Evolutionary conservation across 2,329 filamentous ascomycete species (phyloP).

Genomic region (Hortaea werneckii): DNA sequence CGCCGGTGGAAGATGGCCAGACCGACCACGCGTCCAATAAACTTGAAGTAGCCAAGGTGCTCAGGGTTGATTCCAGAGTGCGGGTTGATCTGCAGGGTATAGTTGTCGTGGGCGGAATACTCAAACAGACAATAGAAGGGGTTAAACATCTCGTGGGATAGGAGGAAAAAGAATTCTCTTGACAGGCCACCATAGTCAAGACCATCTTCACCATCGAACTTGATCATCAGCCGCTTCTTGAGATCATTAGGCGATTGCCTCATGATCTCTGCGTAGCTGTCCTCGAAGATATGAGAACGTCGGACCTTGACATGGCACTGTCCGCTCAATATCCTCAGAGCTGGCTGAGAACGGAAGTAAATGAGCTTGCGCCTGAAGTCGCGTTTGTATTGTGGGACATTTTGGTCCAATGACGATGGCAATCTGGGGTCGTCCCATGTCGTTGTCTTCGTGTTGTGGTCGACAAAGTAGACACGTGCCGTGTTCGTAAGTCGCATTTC

Average conservation of each 20-base stretch:
- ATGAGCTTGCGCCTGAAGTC: conserved; percentile 97
- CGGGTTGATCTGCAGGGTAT: conserved; percentile 98
- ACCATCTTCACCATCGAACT: conserved; percentile 97
- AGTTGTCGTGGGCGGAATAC: conserved; percentile 99
- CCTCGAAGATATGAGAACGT: conserved; percentile 94
- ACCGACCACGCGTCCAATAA: conserved; percentile 94
- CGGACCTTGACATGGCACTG: conserved; percentile 98
- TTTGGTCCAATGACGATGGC: conserved; percentile 92
- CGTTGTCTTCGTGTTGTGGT: conserved; percentile 98
- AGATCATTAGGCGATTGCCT: conserved; percentile 88
- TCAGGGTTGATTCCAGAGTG: conserved; percentile 99
- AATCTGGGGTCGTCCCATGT: conserved; percentile 97
- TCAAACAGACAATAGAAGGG: conserved; percentile 99
- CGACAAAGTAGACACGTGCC: conserved; percentile 94
- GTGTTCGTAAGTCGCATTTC: conserved; percentile 99
- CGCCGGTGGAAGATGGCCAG: conserved; percentile 95
- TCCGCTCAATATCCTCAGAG: conserved; percentile 85
- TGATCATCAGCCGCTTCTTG: conserved; percentile 99
- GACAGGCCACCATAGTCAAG: conserved; percentile 96
- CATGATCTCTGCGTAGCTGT: conserved; percentile 97
- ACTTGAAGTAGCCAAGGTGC: conserved; percentile 99
- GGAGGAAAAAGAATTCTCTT: conserved; percentile 97
- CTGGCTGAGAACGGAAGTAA: conserved; percentile 97
- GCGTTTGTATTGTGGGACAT: conserved; percentile 98
- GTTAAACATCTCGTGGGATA: conserved; percentile 99